Evolutionary conservation across 768 basidiomycete genomes (phyloP), one percentile per base, ranked within the genome.

Genomic region (Mycena polygramma): DNA sequence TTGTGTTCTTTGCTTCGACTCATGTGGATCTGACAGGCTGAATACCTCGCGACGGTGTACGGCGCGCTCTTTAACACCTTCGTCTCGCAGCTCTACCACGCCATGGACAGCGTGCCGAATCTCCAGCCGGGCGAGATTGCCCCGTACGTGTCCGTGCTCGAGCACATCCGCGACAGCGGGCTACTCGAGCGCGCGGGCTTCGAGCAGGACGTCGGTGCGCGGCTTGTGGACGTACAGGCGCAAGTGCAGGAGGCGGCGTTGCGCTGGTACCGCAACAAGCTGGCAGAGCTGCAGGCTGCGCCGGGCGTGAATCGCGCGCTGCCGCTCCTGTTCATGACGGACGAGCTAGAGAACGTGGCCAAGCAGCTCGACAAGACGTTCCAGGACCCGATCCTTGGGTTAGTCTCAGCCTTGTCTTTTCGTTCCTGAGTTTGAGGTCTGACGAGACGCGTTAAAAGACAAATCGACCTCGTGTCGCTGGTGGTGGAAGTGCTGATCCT

Each of bases 331-430:
- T 79, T 93, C 37, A 90, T 97, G 88, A 94, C 94, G 6, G 92
- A 93, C 55, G 97, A 97, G 81, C 82, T 98, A 2, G 95, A 97
- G 85, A 97, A 95, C 79, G 82, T 86, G 46, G 89, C 93, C n/a
- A 96, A 97, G 80, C 81, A 86, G 26, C 84, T 97, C 41, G 93
- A 96, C 78, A 95, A 95, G 79, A 89, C 92, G 67, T 99, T 97
- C 81, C 90, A 91, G 0, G 90, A 93, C 64, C 93, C 94, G 37
- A 78, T 98, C 20, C 84, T 96, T 37, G 92, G 91, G 94, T 96
- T 77, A 35, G 89, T 83, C 24, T 62, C 1, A 36, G 62, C 24
- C 35, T 26, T 48, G 15, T 24, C 11, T 24, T 20, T 14, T 51
- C n/a, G 30, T 37, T 36, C 36, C 48, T 15, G 43, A 37, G 26